A percentile compares a stretch with the other conserved stretches of the same genome.
Conservation (phyloP, 2,329 filamentous ascomycete species). For the Fusarium sp. region DNA sequence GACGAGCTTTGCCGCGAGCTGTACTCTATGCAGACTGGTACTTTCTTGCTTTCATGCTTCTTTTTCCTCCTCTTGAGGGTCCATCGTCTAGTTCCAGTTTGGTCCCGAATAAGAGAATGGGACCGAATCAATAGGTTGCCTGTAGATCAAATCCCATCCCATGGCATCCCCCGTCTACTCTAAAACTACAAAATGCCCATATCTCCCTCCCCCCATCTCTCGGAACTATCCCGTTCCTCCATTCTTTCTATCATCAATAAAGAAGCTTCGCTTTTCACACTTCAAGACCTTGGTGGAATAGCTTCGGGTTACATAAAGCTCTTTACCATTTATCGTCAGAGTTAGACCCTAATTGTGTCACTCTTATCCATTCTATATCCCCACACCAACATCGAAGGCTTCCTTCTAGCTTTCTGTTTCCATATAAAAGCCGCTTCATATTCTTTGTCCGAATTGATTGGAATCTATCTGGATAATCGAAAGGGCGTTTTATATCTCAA, state of each 20-base stretch:
- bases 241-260: constrained; percentile 34
- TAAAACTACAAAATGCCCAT: constrained; percentile 46
- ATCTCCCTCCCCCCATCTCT: constrained; percentile 42
- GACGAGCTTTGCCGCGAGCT: constrained; percentile 34
- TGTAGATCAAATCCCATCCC: constrained; percentile 45
- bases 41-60: constrained; percentile 15
- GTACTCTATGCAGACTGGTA: background rate
- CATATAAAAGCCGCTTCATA: constrained; percentile 9
- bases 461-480: constrained; percentile 12
- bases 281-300: constrained; percentile 11
- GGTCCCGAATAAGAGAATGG: constrained; percentile 29
- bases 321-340: constrained; percentile 9
- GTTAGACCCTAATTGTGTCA: constrained; percentile 4
- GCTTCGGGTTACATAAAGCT: constrained; percentile 12
- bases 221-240: constrained; percentile 28
- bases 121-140: constrained; percentile 22
- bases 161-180: constrained; percentile 10
- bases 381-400: constrained; percentile 10
- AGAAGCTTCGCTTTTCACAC: constrained; percentile 16
- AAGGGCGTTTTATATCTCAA: constrained; percentile 33
- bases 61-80: constrained; percentile 29
- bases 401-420: constrained; percentile 3
- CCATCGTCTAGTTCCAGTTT: constrained; percentile 39
- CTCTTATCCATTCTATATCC: constrained; percentile 11
- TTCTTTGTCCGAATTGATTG: background rate